These are phyloP conservation scores for Aspergillus aculeatinus DNA, from an alignment of 2,329 filamentous ascomycete genomes.

Conservation along the genomic window DNA sequence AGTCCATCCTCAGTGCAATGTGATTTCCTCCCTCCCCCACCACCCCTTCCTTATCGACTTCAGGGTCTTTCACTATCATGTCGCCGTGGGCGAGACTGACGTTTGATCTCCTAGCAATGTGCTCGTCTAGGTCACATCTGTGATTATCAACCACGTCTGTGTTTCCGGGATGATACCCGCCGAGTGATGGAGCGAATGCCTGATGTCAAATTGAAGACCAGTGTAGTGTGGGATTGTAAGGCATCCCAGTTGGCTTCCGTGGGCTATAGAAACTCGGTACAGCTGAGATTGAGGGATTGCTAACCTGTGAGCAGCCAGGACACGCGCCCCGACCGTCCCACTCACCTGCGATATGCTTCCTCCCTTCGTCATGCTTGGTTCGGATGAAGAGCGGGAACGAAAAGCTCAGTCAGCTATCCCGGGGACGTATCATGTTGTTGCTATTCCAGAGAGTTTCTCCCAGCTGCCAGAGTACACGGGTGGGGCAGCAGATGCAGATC, in stretches of 20 bases:
- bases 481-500: slow-evolving; percentile 24
- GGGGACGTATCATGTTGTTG: slow-evolving; percentile 57
- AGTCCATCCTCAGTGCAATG: slow-evolving; percentile 54
- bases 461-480: slow-evolving; percentile 52
- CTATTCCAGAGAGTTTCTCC: slow-evolving; percentile 56
- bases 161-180: slow-evolving; percentile 55
- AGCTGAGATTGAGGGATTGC: neutral
- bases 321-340: slow-evolving; percentile 15
- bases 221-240: slow-evolving; percentile 58
- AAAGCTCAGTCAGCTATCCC: slow-evolving; percentile 54
- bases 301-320: neutral
- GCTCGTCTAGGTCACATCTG: slow-evolving; percentile 56
- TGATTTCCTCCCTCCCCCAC: slow-evolving; percentile 26
- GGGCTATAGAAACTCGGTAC: neutral
- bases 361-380: slow-evolving; percentile 53
- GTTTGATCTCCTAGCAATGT: slow-evolving; percentile 47
- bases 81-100: slow-evolving; percentile 5
- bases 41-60: neutral
- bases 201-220: slow-evolving; percentile 52
- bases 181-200: slow-evolving; percentile 53
- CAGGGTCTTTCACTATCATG: neutral
- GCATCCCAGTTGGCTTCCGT: slow-evolving; percentile 12
- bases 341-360: slow-evolving; percentile 49
- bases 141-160: slow-evolving; percentile 58
- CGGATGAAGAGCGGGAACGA: slow-evolving; percentile 58